These are phyloP conservation scores for Pseudocercospora cruenta DNA, from an alignment of 2,329 filamentous ascomycete genomes.

Conservation along the genomic window DNA sequence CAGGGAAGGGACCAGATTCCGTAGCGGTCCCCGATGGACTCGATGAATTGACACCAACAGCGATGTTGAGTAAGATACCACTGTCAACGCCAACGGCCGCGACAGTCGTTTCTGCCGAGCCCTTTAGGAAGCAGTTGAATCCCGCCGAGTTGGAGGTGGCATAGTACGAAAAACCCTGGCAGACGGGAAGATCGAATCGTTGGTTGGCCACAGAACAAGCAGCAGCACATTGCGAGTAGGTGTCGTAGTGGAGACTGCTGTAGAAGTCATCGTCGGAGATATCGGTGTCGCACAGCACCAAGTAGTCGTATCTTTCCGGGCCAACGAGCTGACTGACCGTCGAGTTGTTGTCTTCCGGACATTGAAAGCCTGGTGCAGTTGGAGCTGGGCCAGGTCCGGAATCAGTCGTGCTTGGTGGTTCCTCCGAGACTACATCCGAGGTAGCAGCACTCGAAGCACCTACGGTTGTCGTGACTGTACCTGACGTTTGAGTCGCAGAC, in stretches of 20 bases:
- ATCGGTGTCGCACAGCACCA: conserved; percentile 39
- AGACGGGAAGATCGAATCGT: conserved; percentile 35
- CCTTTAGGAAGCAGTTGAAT: conserved; percentile 41
- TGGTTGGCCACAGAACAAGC: conserved; percentile 40
- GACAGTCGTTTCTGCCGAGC: conserved; percentile 30
- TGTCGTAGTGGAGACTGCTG: conserved; percentile 32
- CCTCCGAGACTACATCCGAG: background rate
- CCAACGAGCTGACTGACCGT: conserved; percentile 39
- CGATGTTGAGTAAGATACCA: conserved; percentile 36
- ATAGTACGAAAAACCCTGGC: conserved; percentile 38
- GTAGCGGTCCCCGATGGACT: conserved; percentile 31
- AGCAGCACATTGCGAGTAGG: conserved; percentile 38
- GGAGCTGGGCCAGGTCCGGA: conserved; percentile 27
- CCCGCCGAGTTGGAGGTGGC: conserved; percentile 27
- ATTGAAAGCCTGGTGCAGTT: conserved; percentile 36
- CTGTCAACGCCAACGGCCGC: conserved; percentile 33
- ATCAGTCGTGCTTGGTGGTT: background rate
- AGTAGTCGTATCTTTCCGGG: conserved; percentile 38
- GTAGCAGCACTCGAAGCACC: conserved; percentile 9
- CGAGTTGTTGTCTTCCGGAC: conserved; percentile 38
- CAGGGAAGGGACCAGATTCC: conserved; percentile 30
- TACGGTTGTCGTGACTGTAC: conserved; percentile 25
- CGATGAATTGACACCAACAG: conserved; percentile 31
- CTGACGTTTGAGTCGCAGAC: conserved; percentile 24
- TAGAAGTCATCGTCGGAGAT: conserved; percentile 35